Base-by-base conservation (phyloP, 1,139 yeast species). In the Blastobotrys raffinosifermentans region DNA sequence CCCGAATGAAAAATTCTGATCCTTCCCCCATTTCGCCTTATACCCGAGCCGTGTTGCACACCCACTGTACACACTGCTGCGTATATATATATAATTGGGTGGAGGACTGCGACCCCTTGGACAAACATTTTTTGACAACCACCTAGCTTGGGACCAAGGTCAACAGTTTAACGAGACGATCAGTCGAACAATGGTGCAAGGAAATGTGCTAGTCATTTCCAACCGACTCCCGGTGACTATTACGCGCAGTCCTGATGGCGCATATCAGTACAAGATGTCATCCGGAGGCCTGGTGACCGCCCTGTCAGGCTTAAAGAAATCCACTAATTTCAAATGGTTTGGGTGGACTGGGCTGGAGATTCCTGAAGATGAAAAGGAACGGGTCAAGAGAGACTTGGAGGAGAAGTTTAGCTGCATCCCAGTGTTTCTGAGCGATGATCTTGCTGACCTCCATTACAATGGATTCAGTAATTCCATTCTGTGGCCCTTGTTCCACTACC, bases 401-500 rank as follows among this genome's bases (percentile, higher is more conserved):
- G 75, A 75, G 29, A 77, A 85, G 57, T 91, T 87, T 68, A 82
- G 81, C 45, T 91, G 97, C 50, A 78, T 86, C 19, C 98, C 99
- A 1, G 81, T 93, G 36, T 93, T 81, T 64, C 61, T 93, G 43
- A 73, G 78, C 46, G 97, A 91, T 54, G 84, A 82, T 45, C 70
- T 91, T 49, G 97, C 98, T 1, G 98, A 91, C 53, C 70, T 91
- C 50, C 97, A 91, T 64, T 93, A 93, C 65, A 93, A 93, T 60
- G 98, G 98, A 31, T 93, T 93, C 61, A 78, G 89, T 43, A 93
- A 91, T 62, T 73, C 79, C 32, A 93, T 93, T 46, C 67, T 93
- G 47, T 93, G 99, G 99, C 99, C 99, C 1, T 65, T 93, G 45
- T 93, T 93, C 67, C 99, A 93, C 61, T 93, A 93, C 63, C 98